Conservation (phyloP, 1,284 basidiomycete species). For the Apiotrichum akiyoshidainum region DNA sequence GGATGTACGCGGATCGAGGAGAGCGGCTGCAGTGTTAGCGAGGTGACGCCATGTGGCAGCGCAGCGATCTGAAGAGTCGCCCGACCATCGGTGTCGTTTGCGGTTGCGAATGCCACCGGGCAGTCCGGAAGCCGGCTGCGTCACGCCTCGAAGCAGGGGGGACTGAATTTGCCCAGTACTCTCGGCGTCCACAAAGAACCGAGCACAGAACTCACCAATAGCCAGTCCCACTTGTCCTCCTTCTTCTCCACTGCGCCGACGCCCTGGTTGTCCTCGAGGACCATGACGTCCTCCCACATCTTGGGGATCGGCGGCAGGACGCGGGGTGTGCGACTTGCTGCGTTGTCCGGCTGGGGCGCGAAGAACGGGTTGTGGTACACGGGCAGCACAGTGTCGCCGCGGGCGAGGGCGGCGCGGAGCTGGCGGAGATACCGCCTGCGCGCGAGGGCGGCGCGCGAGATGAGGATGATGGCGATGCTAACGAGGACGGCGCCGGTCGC, state of each 20-base stretch:
- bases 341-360: background rate
- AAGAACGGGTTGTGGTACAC: slow-evolving; percentile 15
- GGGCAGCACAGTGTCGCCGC: slow-evolving; percentile 35
- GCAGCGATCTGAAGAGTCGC: too few species aligned
- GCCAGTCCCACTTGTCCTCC: background rate
- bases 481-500: slow-evolving; percentile 46
- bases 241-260: background rate
- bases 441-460: slow-evolving; percentile 42
- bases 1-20: slow-evolving; percentile 19
- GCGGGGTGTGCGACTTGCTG: slow-evolving; percentile 18
- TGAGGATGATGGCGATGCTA: slow-evolving; percentile 37
- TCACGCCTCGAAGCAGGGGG: too few species aligned
- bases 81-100: too few species aligned
- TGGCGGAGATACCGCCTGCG: slow-evolving; percentile 39
- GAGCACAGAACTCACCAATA: background rate
- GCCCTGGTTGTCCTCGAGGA: slow-evolving; percentile 17
- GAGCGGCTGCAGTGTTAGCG: slow-evolving; percentile 24
- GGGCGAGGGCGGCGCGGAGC: slow-evolving; percentile 41
- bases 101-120: too few species aligned
- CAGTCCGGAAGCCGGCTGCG: too few species aligned
- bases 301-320: slow-evolving; percentile 38
- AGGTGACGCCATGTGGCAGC: background rate
- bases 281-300: slow-evolving; percentile 43
- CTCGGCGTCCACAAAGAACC: too few species aligned
- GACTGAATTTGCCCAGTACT: too few species aligned